Evolutionary conservation across 129 eudicot species (phyloP), one percentile per base, ranked within the genome.

Genomic region (Tagetes patula): DNA sequence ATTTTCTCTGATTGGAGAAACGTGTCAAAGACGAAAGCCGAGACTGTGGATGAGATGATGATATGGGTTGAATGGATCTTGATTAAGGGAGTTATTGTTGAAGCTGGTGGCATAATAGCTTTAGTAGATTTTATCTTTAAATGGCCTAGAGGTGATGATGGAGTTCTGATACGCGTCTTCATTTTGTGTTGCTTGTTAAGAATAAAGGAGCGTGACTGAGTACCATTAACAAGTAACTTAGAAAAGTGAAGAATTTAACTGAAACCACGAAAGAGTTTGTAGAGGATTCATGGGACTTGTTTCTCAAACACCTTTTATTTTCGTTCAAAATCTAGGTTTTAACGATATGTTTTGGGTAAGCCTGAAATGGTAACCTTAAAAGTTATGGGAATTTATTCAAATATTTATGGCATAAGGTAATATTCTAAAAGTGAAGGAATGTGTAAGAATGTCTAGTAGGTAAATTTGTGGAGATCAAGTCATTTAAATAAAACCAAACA

Each of bases 71-170:
- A 94, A 55, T 94, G 97, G 77, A 80, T 49, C 83, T 37, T 53
- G 3, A 79, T 84, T 45, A 77, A 95, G 99, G 86, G 84, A 64
- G 91, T 94, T 72, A 88, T 95, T 83, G 91, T 91, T 3, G 91
- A 88, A 85, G 96, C 94, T 39, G 99, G 97, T 67, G 94, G 87
- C 75, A 84, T 95, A 60, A 88, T 85, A 88, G 96, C 91, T 46
- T 82, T 95, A 63, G 94, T 95, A 68, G 99, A 95, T 79, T 80
- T 95, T 5, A 88, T 95, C 67, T 80, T 84, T 80, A 86, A 95
- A 78, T 95, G 99, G 99, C 84, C 96, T 61, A 76, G 74, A 65
- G 91, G 88, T 46, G 99, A 91, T 81, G 93, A 90, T 37, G 89
- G 96, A 65, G 97, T 95, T 50, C 38, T 88, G 97, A 97, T 95